Evolutionary conservation across 2,329 filamentous ascomycete species (phyloP).

Genomic region (Hypoxylon sp.): DNA sequence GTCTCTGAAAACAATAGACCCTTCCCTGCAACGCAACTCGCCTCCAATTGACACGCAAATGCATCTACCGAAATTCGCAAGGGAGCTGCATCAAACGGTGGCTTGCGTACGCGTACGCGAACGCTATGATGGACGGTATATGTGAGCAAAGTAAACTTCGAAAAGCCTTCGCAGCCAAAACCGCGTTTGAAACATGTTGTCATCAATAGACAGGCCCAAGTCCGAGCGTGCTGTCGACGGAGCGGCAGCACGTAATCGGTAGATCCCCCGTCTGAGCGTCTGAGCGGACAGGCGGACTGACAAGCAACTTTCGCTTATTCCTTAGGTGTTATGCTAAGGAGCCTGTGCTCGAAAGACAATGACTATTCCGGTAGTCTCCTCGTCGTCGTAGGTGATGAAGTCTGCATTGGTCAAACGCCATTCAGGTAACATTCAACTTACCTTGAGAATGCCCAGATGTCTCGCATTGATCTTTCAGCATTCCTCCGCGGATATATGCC

Average conservation of each 20-base stretch:
- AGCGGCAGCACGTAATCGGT: conserved; percentile 2
- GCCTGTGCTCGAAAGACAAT: neutral
- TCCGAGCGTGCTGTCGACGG: neutral
- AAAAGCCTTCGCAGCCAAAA: neutral
- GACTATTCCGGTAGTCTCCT: neutral
- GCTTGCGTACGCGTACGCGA: neutral
- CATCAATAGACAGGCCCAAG: neutral
- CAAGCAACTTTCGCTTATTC: neutral
- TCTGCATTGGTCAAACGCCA: conserved; percentile 7
- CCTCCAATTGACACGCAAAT: neutral
- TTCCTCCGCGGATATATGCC: neutral
- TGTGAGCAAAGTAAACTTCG: neutral
- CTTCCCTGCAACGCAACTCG: neutral
- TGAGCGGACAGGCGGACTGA: no score
- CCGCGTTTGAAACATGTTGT: neutral
- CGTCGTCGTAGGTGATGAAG: neutral
- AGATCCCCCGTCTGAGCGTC: neutral
- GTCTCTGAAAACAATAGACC: neutral
- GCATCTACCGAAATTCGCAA: no score
- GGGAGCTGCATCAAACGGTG: no score
- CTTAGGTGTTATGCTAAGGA: neutral
- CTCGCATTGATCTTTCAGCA: neutral
- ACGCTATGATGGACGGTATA: neutral
- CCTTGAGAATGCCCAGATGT: no score
- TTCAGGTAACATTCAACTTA: neutral